Evolutionary conservation across 2,329 filamentous ascomycete species (phyloP).

Genomic region (Cladosporium sp.): DNA sequence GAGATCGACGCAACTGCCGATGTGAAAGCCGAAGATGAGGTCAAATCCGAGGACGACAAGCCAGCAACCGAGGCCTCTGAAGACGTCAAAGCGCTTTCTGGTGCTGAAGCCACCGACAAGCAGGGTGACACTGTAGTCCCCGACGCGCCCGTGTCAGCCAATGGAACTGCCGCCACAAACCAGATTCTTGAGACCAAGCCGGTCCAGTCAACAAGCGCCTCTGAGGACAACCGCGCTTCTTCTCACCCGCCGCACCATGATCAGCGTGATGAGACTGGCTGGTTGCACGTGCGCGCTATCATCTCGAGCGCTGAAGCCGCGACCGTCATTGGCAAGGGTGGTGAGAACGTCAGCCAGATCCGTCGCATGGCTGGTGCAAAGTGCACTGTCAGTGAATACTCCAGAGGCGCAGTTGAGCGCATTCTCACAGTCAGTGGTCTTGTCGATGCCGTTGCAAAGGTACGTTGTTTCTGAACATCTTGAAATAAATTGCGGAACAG

Average conservation of each 20-base stretch:
- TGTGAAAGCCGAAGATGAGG: slow-evolving; percentile 13
- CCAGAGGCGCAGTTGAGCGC: slow-evolving; percentile 92
- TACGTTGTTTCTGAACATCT: slow-evolving; percentile 45
- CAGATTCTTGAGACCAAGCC: slow-evolving; percentile 44
- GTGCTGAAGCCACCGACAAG: slow-evolving; percentile 44
- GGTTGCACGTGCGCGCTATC: slow-evolving; percentile 95
- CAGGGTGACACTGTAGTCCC: slow-evolving; percentile 67
- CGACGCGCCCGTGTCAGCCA: slow-evolving; percentile 46
- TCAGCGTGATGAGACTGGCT: slow-evolving; percentile 82
- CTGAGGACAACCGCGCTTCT: slow-evolving; percentile 46
- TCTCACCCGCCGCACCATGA: slow-evolving; percentile 40
- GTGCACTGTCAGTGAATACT: slow-evolving; percentile 98
- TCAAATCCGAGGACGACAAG: slow-evolving; percentile 19
- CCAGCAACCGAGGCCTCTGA: neutral
- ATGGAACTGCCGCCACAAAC: slow-evolving; percentile 41
- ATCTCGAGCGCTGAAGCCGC: slow-evolving; percentile 97
- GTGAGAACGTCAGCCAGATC: slow-evolving; percentile 97
- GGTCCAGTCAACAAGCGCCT: slow-evolving; percentile 46
- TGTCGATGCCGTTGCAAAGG: slow-evolving; percentile 92
- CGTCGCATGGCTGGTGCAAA: slow-evolving; percentile 92
- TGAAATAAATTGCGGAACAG: slow-evolving; percentile 20
- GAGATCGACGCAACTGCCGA: slow-evolving; percentile 34
- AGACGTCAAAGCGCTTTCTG: slow-evolving; percentile 8
- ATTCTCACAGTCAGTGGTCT: slow-evolving; percentile 95
- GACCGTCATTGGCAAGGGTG: slow-evolving; percentile 96